Evolutionary conservation across 768 basidiomycete genomes (phyloP), one percentile per base, ranked within the genome.

Genomic region (Atractiella rhizophila): DNA sequence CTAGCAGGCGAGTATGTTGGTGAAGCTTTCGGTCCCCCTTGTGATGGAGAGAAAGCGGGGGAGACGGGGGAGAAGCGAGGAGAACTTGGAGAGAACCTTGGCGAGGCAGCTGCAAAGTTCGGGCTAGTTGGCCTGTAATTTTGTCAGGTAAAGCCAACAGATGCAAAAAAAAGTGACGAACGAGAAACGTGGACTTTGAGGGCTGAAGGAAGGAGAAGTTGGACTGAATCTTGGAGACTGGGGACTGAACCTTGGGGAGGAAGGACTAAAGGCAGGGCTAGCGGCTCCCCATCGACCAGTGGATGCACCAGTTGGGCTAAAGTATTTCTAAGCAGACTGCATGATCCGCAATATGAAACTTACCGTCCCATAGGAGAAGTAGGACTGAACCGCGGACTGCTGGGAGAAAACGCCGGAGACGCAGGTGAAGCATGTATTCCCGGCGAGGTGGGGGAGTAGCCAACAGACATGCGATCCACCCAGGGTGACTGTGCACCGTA

Each of bases 211-310:
- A 28, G 21, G 40, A 26, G 46, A 49, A 28, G 39, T 23, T 24
- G 46, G 41, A 24, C 75, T 75, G 49, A 81, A 71, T 2, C 69
- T 72, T 10, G 80, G 80, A 6, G 80, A 82, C 5, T 81, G 80
- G 0, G 83, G 81, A 2, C 78, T 82, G 59, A 83, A 86, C 0
- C 74, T 76, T 1, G 81, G 81, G 0, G 78, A 81, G 2, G 76
- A 77, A 2, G 68, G 64, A 18, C 40, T 28, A 41, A 44, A 48
- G 12, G 28, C 35, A 3, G 52, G 51, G 8, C 49, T 52, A 1
- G 52, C 51, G 5, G 57, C 56, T 16, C 43, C 45, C 39, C 52
- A 58, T n/a, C 51, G 53, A 5, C 56, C 54, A 1, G 59, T 56
- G 20, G 58, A 56, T 42, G 51, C 54, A 16, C 47, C 52, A 11